phyloP scores from a whole-genome alignment of 352 stramenopile species.

The Phytophthora fragariaefolia region DNA sequence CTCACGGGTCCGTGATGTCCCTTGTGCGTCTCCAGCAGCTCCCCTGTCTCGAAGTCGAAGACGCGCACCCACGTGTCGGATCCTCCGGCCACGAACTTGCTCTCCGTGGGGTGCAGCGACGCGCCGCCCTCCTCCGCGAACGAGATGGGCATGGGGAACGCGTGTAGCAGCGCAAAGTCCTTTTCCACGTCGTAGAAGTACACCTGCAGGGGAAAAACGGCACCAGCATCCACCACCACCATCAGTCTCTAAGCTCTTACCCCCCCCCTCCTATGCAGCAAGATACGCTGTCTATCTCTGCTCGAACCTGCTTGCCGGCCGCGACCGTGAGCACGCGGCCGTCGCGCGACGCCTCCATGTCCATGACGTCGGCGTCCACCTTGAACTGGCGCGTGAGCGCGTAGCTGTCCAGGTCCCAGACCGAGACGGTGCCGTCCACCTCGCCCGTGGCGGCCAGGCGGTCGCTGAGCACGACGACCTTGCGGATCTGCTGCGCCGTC shows the following conservation, averaged over 20 bases:
- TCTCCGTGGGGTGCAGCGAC: constrained; percentile 84
- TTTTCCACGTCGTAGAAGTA: constrained; percentile 92
- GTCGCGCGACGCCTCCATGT: constrained; percentile 80
- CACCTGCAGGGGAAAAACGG: constrained; percentile 78
- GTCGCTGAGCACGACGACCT: constrained; percentile 72
- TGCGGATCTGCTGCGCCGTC: constrained; percentile 78
- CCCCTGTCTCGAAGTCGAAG: constrained; percentile 93
- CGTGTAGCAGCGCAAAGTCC: constrained; percentile 69
- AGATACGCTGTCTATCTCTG: no score
- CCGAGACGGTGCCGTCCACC: constrained; percentile 69
- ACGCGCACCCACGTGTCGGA: constrained; percentile 98
- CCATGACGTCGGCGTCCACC: constrained; percentile 81
- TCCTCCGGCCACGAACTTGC: constrained; percentile 91
- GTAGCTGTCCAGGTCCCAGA: constrained; percentile 74
- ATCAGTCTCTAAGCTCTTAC: no score
- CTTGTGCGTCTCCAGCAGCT: constrained; percentile 96
- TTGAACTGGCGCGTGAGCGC: constrained; percentile 58
- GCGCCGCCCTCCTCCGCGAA: constrained; percentile 93
- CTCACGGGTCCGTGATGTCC: constrained; percentile 97
- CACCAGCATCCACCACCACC: background rate
- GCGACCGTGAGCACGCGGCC: constrained; percentile 90
- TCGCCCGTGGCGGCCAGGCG: constrained; percentile 69
- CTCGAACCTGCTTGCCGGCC: constrained; percentile 91
- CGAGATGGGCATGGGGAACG: constrained; percentile 86
- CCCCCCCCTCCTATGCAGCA: no score